Evolutionary conservation across 2,329 filamentous ascomycete genomes (phyloP), one percentile per base, ranked within the genome.

Genomic region (Cladophialophora psammophila): DNA sequence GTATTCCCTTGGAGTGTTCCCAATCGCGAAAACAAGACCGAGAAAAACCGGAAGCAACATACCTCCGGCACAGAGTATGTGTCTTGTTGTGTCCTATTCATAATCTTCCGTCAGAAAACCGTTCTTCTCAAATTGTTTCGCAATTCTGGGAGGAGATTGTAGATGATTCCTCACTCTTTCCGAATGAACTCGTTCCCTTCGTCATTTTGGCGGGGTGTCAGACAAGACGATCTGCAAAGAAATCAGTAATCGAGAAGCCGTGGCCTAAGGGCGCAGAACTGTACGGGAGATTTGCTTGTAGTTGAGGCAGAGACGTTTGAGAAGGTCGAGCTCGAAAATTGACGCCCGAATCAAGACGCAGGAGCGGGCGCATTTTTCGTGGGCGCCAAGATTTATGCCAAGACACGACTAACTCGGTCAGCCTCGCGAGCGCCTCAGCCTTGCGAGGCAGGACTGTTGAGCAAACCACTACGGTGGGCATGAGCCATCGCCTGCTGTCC

Each of bases 11-110:
- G 5, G 18, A 31, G 26, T 26, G 18, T n/a, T 42, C 18, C 18
- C 45, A 50, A 50, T 3, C 7, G 15, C 45, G 8, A 26, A 26
- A 18, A 18, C 10, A 5, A 40, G 48, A 26, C 6, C 34, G 7
- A 34, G 15, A 9, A 34, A 15, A 7, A 26, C 18, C 9, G 26
- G 9, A 31, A 12, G 10, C 60, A 18, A 93, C 94, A 89, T 93
- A 97, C 86, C 94, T 94, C 89, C 94, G 91, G 92, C 94, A 97
- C 84, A 97, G 87, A 83, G 91, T 93, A 90, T 97, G 94, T 87
- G 93, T 93, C 90, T 96, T 96, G 90, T 94, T 96, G 88, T 96
- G 93, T 59, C 68, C 68, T 70, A 48, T 55, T 35, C 53, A 62
- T 18, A 10, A 34, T 20, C 18, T 26, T 50, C 54, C 45, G 67